Percentiles rank a stretch among this genome's conserved stretches.
Evolutionary conservation across 2,329 filamentous ascomycete genomes (phyloP).

Genomic region (Annulohypoxylon truncatum): DNA sequence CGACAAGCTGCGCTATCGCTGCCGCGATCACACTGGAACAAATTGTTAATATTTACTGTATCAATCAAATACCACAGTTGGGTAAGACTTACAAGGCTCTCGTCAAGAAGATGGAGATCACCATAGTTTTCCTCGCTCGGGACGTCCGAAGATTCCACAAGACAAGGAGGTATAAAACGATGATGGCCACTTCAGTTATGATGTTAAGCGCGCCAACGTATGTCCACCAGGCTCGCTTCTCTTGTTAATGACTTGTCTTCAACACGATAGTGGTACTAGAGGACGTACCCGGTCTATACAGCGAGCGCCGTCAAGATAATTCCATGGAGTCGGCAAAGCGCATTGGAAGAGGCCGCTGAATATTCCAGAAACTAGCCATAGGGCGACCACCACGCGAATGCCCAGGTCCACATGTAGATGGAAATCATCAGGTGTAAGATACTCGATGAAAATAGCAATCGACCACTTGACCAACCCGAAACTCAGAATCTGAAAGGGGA

Average conservation of each 20-base stretch:
- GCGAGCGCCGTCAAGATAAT: conserved; percentile 33
- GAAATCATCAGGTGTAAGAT: conserved; percentile 31
- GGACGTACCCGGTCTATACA: conserved; percentile 39
- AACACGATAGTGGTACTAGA: neutral
- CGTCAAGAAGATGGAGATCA: conserved; percentile 25
- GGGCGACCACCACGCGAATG: conserved; percentile 29
- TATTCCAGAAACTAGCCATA: conserved; percentile 35
- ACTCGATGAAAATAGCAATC: conserved; percentile 36
- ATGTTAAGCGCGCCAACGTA: conserved; percentile 20
- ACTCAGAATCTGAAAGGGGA: conserved; percentile 37
- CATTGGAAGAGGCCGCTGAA: conserved; percentile 41
- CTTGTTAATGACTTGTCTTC: neutral
- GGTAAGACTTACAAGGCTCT: conserved; percentile 25
- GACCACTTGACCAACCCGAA: conserved; percentile 43
- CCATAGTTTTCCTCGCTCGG: conserved; percentile 10
- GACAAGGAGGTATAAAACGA: conserved; percentile 22
- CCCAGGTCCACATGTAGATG: conserved; percentile 32
- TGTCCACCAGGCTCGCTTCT: conserved; percentile 20
- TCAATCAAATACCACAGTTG: neutral
- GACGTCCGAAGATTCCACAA: conserved; percentile 19
- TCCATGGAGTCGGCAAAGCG: conserved; percentile 39
- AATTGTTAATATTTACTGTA: neutral
- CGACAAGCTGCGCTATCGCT: neutral
- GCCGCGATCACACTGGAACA: conserved; percentile 16
- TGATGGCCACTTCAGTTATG: conserved; percentile 20